Percentiles rank a stretch among this genome's conserved stretches.
phyloP scores from a whole-genome alignment of 257 asterid species.

The Orobanche coerulescens region DNA sequence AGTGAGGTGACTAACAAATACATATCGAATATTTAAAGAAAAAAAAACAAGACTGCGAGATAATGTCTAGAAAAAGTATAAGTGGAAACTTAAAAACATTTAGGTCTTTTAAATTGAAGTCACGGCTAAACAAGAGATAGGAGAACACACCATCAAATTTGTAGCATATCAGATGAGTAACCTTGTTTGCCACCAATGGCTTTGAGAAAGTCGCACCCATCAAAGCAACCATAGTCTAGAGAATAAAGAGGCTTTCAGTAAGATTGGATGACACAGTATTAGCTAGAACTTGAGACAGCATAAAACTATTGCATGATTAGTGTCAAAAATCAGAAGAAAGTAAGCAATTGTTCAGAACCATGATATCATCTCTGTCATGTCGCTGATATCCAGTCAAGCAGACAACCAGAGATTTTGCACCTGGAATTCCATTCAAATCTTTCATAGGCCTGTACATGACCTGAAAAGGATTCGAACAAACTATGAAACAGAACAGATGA shows the following conservation, averaged over 20 bases:
- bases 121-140: background rate
- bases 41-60: conserved; percentile 7
- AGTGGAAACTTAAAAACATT: background rate
- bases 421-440: conserved; percentile 76
- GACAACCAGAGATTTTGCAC: conserved; percentile 55
- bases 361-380: conserved; percentile 71
- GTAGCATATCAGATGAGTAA: conserved; percentile 96
- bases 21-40: background rate
- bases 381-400: conserved; percentile 90
- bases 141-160: conserved; percentile 70
- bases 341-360: conserved; percentile 41
- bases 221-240: conserved; percentile 76
- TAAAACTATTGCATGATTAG: background rate
- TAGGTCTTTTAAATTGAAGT: background rate
- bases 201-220: conserved; percentile 91
- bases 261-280: conserved; percentile 2
- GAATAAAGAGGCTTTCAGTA: conserved; percentile 18
- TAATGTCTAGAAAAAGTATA: background rate
- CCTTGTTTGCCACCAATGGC: conserved; percentile 67
- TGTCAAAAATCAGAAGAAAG: conserved; percentile 17
- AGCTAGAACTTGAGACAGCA: background rate
- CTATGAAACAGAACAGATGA: background rate
- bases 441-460: conserved; percentile 60
- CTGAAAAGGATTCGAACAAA: conserved; percentile 32
- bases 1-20: conserved; percentile 7